Percentiles rank a stretch among this genome's conserved stretches.
These are phyloP conservation scores for Candida vartiovaarae DNA, from an alignment of 805 yeast genomes.

Conservation along the genomic window DNA sequence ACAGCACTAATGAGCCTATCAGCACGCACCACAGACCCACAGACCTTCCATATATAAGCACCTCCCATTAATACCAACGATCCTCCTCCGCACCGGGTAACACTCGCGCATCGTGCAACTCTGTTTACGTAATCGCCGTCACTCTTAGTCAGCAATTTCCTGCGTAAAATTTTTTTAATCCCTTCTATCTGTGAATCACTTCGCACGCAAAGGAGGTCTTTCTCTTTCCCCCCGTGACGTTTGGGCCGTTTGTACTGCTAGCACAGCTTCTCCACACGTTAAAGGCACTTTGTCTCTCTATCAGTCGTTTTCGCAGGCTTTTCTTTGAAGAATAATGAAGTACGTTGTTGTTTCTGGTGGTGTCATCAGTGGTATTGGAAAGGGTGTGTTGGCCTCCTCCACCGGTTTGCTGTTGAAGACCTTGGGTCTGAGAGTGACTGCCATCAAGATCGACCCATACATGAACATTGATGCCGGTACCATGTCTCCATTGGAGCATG, in stretches of 20 bases:
- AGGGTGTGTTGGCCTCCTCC: conserved; percentile 96
- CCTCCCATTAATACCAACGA: too few relatives aligned
- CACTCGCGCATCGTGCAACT: too few relatives aligned
- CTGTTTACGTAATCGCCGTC: too few relatives aligned
- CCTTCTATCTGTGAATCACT: neutral
- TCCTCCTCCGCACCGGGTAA: too few relatives aligned
- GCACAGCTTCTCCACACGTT: neutral
- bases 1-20: too few relatives aligned
- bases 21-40: too few relatives aligned
- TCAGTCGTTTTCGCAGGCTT: neutral
- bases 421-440: conserved; percentile 88
- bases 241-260: conserved; percentile 2
- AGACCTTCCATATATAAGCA: too few relatives aligned
- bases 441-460: conserved; percentile 97
- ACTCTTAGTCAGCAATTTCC: neutral
- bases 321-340: conserved; percentile 51
- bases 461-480: conserved; percentile 99
- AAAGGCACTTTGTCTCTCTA: too few relatives aligned
- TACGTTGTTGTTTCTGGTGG: conserved; percentile 99
- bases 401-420: conserved; percentile 94
- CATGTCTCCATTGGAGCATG: conserved; percentile 98
- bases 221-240: conserved; percentile 11
- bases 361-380: conserved; percentile 98
- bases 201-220: neutral
- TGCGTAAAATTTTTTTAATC: conserved; percentile 1